These are phyloP conservation scores for Skeletonema potamos DNA, from an alignment of 108 stramenopile genomes.

Conservation along the genomic window DNA sequence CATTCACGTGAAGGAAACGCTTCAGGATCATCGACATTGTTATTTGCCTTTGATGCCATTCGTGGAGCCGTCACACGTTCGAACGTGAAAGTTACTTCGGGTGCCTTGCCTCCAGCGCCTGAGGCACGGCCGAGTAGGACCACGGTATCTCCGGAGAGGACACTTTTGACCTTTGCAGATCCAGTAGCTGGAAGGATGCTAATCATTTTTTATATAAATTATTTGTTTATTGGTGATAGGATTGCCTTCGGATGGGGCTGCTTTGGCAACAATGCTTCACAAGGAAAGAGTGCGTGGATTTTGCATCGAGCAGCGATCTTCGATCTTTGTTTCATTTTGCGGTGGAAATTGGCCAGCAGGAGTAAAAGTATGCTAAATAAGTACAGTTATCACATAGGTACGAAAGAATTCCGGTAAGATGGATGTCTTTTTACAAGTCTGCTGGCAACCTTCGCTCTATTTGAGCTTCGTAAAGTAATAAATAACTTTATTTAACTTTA, in stretches of 20 bases:
- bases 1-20: constrained; percentile 86
- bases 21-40: constrained; percentile 80
- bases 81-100: constrained; percentile 86
- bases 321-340: neutral
- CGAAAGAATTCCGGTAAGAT: no score
- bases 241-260: neutral
- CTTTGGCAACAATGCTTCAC: neutral
- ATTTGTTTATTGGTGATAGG: neutral
- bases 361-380: neutral
- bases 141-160: constrained; percentile 86
- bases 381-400: no score
- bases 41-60: constrained; percentile 82
- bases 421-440: no score
- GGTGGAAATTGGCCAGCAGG: neutral
- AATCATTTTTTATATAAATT: constrained; percentile 6
- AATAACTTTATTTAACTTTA: no score
- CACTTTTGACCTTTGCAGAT: constrained; percentile 78
- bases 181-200: constrained; percentile 75
- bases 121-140: constrained; percentile 77
- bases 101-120: constrained; percentile 49
- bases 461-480: no score
- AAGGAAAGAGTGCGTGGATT: neutral
- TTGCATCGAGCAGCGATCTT: no score
- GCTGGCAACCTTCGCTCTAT: no score
- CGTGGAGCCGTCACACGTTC: constrained; percentile 83